Base-by-base conservation (phyloP, 1,139 yeast species). In the Blastobotrys ciferrii region DNA sequence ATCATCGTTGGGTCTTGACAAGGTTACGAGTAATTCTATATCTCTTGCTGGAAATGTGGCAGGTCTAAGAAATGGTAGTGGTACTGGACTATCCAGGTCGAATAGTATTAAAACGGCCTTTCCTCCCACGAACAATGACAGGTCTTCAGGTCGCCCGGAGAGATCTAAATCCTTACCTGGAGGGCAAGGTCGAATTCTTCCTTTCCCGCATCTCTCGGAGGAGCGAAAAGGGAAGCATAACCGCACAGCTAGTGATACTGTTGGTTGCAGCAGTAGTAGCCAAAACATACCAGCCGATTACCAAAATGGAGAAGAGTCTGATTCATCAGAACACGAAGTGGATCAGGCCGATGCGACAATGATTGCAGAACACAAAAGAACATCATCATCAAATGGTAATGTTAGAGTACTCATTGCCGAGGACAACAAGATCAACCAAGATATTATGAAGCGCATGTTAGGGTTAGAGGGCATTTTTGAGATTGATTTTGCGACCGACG, bases 361-460 rank as follows among this genome's bases (percentile, higher is more conserved):
- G 31, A 12, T 2, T 14, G 13, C 43, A 5, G 14, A 19, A n/a
- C 33, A 14, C 35, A 23, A 2, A 18, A 18, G 20, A 40, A 25
- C 35, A 13, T 9, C 43, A 12, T 15, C 18, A 17, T 31, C 25
- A 31, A 36, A 13, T 14, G 45, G 14, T 4, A 20, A 23, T 23
- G 28, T 23, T 23, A 66, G 75, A 45, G 81, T 92, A 18, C 73
- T 92, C 50, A 91, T 92, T n/a, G 98, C 97, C 0, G 98, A 92
- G 62, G 98, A 92, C 63, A 92, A 92, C 59, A 71, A 77, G 56
- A 95, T 92, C 11, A 91, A 92, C 63, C 97, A 89, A 64, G 95
- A 88, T 64, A 96, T 92, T 30, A 85, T 89, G 58, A 81, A 78
- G 59, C 72, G 96, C 52, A 88, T 91, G 95, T 73, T 92, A 51